Conservation (phyloP, 495 filamentous ascomycete species). For the Penicillium argentinense region DNA sequence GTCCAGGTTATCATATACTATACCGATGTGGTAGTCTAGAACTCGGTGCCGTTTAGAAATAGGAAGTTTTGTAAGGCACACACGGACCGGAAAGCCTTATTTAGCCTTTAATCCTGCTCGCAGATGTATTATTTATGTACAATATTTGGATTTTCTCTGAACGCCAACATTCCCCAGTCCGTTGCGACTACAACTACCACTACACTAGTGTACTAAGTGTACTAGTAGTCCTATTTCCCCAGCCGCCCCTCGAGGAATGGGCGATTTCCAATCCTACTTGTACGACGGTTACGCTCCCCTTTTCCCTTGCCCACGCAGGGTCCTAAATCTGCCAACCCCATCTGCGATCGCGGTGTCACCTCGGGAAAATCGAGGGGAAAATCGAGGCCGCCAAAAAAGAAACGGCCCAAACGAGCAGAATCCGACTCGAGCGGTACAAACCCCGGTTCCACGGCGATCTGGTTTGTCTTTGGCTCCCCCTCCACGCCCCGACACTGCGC, state of each 20-base stretch:
- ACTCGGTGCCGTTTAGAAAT: background rate
- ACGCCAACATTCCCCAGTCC: no score
- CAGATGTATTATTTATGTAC: background rate
- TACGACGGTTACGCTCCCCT: slow-evolving; percentile 20
- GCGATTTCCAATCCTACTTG: slow-evolving; percentile 13
- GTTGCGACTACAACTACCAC: no score
- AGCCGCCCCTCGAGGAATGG: background rate
- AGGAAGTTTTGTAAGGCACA: no score
- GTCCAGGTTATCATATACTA: slow-evolving; percentile 2
- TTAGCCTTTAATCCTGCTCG: background rate
- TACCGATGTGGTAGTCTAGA: no score
- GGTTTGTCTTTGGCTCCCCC: slow-evolving; percentile 13
- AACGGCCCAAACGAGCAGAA: background rate
- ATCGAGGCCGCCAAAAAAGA: background rate
- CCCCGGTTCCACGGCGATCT: slow-evolving; percentile 12
- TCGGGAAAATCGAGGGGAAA: slow-evolving; percentile 20
- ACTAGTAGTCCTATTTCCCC: no score
- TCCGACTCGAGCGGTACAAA: slow-evolving; percentile 3
- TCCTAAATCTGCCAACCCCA: slow-evolving; percentile 20
- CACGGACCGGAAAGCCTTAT: slow-evolving; percentile 1
- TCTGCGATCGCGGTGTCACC: slow-evolving; percentile 25
- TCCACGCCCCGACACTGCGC: slow-evolving; percentile 7
- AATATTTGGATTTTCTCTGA: background rate
- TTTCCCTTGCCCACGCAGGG: slow-evolving; percentile 20
- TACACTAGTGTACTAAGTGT: no score